These are phyloP conservation scores for Fulvia fulva DNA, from an alignment of 2,329 filamentous ascomycete genomes.

Conservation along the genomic window DNA sequence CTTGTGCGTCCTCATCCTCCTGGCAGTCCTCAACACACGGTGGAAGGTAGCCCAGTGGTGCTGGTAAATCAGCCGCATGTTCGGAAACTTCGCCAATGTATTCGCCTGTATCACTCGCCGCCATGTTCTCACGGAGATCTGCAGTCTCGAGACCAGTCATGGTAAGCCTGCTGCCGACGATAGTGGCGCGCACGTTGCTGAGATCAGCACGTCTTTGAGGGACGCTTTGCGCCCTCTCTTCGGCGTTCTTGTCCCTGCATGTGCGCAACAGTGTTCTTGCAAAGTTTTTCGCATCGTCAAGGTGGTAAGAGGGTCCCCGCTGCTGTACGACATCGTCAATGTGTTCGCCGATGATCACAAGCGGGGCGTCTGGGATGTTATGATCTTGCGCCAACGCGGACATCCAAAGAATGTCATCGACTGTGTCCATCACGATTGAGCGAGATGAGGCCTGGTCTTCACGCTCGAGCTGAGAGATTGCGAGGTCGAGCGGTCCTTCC, in stretches of 20 bases:
- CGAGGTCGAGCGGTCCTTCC: neutral
- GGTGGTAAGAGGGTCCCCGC: too few species aligned
- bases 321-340: neutral
- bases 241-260: too few species aligned
- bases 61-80: neutral
- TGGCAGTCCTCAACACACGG: neutral
- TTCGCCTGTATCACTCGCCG: too few species aligned
- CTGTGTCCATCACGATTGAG: neutral
- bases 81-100: too few species aligned
- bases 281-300: too few species aligned
- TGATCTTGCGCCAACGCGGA: neutral
- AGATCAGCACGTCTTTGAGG: neutral
- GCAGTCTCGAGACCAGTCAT: neutral
- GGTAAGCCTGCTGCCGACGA: neutral
- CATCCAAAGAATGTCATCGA: neutral
- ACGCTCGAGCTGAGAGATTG: neutral
- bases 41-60: neutral
- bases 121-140: too few species aligned
- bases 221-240: too few species aligned
- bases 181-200: neutral
- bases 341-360: neutral
- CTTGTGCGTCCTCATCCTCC: neutral
- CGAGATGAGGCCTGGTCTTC: neutral
- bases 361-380: neutral
- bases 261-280: too few species aligned